Conservation (phyloP, 345 rosid species). For the Iberis pinnata region DNA sequence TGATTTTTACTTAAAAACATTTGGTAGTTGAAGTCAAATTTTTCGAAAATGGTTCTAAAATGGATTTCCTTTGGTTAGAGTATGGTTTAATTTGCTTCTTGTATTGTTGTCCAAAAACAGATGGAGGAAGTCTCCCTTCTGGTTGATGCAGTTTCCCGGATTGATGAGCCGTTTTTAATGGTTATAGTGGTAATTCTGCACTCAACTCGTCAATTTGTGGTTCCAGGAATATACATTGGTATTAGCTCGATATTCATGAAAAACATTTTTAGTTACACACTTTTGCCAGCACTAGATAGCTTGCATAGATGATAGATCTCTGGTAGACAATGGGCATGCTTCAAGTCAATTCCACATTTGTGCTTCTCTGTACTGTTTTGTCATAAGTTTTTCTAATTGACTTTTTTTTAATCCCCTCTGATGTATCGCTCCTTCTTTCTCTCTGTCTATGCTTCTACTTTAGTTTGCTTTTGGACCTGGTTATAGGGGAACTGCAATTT, state of each 20-base stretch:
- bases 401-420: neutral
- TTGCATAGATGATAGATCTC: conserved; percentile 12
- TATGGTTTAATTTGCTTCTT: conserved; percentile 35
- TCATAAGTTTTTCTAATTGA: neutral
- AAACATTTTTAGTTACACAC: conserved; percentile 31
- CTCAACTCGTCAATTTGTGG: conserved; percentile 96
- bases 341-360: conserved; percentile 9
- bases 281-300: conserved; percentile 26
- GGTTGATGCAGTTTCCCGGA: conserved; percentile 72
- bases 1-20: conserved; percentile 48
- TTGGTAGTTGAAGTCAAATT: conserved; percentile 45
- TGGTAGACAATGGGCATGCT: conserved; percentile 9
- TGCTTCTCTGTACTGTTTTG: conserved; percentile 5
- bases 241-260: conserved; percentile 78
- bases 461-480: too few relatives aligned
- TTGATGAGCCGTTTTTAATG: conserved; percentile 94
- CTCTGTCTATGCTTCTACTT: neutral
- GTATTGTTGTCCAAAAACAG: conserved; percentile 37
- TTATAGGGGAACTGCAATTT: conserved; percentile 14
- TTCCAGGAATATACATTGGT: conserved; percentile 88
- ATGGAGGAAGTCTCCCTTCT: conserved; percentile 97
- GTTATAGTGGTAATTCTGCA: conserved; percentile 99
- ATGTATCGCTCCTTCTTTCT: neutral
- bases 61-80: conserved; percentile 15
- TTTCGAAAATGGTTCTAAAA: conserved; percentile 25